Base-by-base conservation (phyloP, 2,329 filamentous ascomycete species). In the Pleurostoma richardsiae region DNA sequence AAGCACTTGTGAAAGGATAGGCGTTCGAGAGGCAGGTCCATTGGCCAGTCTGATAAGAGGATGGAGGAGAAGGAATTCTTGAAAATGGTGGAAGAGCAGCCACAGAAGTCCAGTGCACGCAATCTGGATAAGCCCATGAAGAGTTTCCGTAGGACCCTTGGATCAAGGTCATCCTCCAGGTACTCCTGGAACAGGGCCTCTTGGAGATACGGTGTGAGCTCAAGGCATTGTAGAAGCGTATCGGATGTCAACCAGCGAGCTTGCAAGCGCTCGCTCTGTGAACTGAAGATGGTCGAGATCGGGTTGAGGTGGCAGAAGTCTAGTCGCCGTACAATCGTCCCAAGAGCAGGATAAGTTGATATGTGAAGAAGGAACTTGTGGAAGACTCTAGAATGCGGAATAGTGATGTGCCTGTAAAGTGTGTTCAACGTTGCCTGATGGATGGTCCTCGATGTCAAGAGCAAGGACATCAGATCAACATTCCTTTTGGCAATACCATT, bases 291-390 rank as follows among this genome's bases (percentile, higher is more conserved):
- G 46, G 86, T 85, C 46, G 86, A 82, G 19, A 19, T 19, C 27
- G 87, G 88, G 62, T 89, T 91, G 68, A 91, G 91, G 71, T 91
- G 88, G 52, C 86, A 90, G 59, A 94, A 91, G 68, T 94, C 88
- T 41, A 92, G 71, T 43, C 88, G 84, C 48, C 86, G 82, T 40
- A 92, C 86, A 56, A 91, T 82, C 39, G 82, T 85, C 41, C 88
- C 88, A 45, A 91, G 73, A 6, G 82, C 73, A 3, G 82, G 79
- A 61, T 90, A 83, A 49, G 78, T 70, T 41, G 73, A 71, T 53
- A 92, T 73, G 58, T 88, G 87, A 48, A 75, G 73, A 42, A 90
- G 77, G 56, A 90, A 89, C 67, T 92, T 92, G 60, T 83, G 83
- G 69, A 91, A 94, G 62, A 90, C 89, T 50, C 83, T 75, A 29